phyloP scores from a whole-genome alignment of 2,329 filamentous ascomycete genomes.

The Fusarium sp. region DNA sequence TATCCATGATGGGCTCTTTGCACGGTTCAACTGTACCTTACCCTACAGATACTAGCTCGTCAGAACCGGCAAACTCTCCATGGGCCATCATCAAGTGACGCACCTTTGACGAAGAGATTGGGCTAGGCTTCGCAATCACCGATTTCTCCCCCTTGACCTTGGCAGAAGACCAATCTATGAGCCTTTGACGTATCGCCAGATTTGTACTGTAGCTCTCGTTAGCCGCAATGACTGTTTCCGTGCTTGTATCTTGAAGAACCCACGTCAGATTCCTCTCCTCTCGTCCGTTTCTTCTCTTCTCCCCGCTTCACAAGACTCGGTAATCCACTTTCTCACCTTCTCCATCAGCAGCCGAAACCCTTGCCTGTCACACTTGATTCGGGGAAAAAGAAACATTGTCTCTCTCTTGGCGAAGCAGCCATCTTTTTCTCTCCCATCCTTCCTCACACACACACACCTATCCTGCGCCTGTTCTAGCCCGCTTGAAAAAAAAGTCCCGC shows the following conservation, averaged over 20 bases:
- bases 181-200: background rate
- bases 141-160: background rate
- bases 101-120: conserved; percentile 34
- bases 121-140: conserved; percentile 12
- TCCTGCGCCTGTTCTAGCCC: conserved; percentile 26
- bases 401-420: conserved; percentile 28
- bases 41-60: conserved; percentile 33
- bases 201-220: background rate
- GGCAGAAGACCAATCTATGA: conserved; percentile 1
- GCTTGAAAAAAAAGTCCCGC: conserved; percentile 19
- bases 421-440: conserved; percentile 16
- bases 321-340: conserved; percentile 32
- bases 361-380: conserved; percentile 16
- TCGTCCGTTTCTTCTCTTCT: conserved; percentile 11
- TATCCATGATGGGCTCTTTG: conserved; percentile 21
- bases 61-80: conserved; percentile 12
- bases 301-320: conserved; percentile 30
- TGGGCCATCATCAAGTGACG: conserved; percentile 38
- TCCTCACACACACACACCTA: background rate
- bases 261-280: background rate
- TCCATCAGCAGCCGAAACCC: conserved; percentile 28
- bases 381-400: conserved; percentile 12
- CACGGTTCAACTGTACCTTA: conserved; percentile 33
- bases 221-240: conserved; percentile 8
- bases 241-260: conserved; percentile 19